Conservation (phyloP, 768 basidiomycete species). For the Chalciporus chontae region DNA sequence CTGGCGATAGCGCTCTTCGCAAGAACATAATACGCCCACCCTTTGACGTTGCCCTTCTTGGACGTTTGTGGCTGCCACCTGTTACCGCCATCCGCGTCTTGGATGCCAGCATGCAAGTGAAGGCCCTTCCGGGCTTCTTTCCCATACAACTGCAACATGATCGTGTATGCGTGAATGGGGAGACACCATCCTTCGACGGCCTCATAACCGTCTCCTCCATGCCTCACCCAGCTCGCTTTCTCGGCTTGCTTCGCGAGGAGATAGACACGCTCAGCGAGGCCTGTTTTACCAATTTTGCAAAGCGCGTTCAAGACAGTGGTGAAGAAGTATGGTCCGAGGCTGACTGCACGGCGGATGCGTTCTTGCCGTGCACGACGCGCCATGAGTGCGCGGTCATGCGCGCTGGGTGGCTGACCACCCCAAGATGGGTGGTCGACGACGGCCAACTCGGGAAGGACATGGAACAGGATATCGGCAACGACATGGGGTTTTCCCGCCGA, state of each 20-base stretch:
- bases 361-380: slow-evolving; percentile 25
- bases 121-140: slow-evolving; percentile 36
- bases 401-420: slow-evolving; percentile 26
- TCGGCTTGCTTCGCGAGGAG: slow-evolving; percentile 58
- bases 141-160: slow-evolving; percentile 64
- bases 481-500: slow-evolving; percentile 44
- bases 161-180: slow-evolving; percentile 64
- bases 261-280: slow-evolving; percentile 64
- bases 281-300: slow-evolving; percentile 49
- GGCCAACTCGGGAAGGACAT: slow-evolving; percentile 52
- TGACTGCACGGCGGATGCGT: slow-evolving; percentile 40
- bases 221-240: slow-evolving; percentile 44
- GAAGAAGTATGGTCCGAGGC: slow-evolving; percentile 59
- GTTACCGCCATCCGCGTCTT: slow-evolving; percentile 2
- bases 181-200: slow-evolving; percentile 55
- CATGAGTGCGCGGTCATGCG: slow-evolving; percentile 24
- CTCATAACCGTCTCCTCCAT: slow-evolving; percentile 19
- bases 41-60: slow-evolving; percentile 24
- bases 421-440: slow-evolving; percentile 38
- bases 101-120: slow-evolving; percentile 11
- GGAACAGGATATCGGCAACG: slow-evolving; percentile 48
- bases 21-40: slow-evolving; percentile 36
- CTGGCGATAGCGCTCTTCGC: slow-evolving; percentile 17
- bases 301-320: slow-evolving; percentile 58
- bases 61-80: slow-evolving; percentile 17